phyloP scores from a whole-genome alignment of 139 green algal species.

The Protoeuglena noctilucae region DNA sequence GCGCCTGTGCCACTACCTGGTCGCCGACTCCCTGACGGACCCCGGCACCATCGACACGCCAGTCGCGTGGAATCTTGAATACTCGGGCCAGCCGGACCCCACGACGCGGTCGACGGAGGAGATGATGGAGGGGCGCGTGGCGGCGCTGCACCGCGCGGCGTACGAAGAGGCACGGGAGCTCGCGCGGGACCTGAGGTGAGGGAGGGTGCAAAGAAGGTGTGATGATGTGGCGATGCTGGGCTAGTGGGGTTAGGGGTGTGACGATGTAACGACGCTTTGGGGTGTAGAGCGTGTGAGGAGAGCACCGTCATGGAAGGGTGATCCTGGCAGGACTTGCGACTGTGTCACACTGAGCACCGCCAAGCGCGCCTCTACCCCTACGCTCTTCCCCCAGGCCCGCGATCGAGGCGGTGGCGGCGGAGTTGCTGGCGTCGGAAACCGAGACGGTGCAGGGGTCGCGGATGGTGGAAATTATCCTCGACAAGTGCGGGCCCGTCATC shows the following conservation, averaged over 20 bases:
- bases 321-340: background rate
- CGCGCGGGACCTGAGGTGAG: background rate
- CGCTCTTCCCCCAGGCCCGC: constrained; percentile 9
- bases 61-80: constrained; percentile 18
- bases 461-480: too few relatives aligned
- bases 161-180: constrained; percentile 17
- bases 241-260: background rate
- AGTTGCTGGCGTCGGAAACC: constrained; percentile 16
- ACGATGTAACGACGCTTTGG: background rate
- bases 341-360: background rate
- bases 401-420: constrained; percentile 23
- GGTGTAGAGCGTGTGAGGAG: background rate
- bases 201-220: background rate
- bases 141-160: constrained; percentile 26
- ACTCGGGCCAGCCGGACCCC: constrained; percentile 23
- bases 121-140: constrained; percentile 8
- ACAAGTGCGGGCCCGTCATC: too few relatives aligned
- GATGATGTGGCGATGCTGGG: too few relatives aligned
- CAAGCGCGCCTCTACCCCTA: background rate
- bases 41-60: constrained; percentile 18
- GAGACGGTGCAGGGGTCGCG: constrained; percentile 25
- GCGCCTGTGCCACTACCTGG: constrained; percentile 38
- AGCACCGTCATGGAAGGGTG: background rate
- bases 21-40: constrained; percentile 33
- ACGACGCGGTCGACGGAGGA: constrained; percentile 12